These are phyloP conservation scores for Globisporangium spinosum DNA, from an alignment of 352 stramenopile species.

Conservation along the genomic window DNA sequence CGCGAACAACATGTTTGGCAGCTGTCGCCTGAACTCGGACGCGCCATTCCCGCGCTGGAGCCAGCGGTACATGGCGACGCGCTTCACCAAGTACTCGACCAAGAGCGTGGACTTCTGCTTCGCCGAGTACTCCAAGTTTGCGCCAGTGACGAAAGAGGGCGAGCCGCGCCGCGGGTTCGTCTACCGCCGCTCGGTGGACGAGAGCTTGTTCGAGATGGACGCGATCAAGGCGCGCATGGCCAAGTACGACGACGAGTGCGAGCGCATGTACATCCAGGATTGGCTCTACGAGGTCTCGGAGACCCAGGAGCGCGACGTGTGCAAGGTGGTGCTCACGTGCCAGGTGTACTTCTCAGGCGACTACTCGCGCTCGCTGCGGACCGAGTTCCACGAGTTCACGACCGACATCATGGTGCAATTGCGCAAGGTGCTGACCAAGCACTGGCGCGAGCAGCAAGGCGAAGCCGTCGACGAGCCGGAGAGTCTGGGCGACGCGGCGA, in stretches of 20 bases:
- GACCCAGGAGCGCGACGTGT: conserved; percentile 50
- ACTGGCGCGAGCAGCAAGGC: conserved; percentile 44
- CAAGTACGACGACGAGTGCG: conserved; percentile 40
- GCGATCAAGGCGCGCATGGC: conserved; percentile 40
- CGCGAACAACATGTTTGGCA: conserved; percentile 42
- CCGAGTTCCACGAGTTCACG: conserved; percentile 64
- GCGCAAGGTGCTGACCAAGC: conserved; percentile 46
- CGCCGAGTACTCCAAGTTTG: conserved; percentile 50
- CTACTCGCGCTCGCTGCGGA: conserved; percentile 27
- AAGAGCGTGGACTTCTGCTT: conserved; percentile 60
- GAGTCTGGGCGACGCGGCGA: conserved; percentile 18
- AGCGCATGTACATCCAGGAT: conserved; percentile 60
- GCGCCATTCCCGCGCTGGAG: conserved; percentile 60
- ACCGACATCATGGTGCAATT: conserved; percentile 48
- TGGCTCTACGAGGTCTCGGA: conserved; percentile 69
- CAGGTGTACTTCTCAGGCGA: conserved; percentile 45
- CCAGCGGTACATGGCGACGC: conserved; percentile 57
- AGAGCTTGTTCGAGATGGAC: conserved; percentile 38
- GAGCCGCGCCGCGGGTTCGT: conserved; percentile 49
- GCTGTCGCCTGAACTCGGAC: conserved; percentile 22
- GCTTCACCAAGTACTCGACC: conserved; percentile 51
- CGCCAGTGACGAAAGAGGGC: conserved; percentile 16
- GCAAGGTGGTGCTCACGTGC: conserved; percentile 68
- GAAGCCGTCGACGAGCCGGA: conserved; percentile 15
- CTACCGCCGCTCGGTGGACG: conserved; percentile 72